Base-by-base conservation (phyloP, 805 yeast genomes). In the Spathaspora gorwiae region DNA sequence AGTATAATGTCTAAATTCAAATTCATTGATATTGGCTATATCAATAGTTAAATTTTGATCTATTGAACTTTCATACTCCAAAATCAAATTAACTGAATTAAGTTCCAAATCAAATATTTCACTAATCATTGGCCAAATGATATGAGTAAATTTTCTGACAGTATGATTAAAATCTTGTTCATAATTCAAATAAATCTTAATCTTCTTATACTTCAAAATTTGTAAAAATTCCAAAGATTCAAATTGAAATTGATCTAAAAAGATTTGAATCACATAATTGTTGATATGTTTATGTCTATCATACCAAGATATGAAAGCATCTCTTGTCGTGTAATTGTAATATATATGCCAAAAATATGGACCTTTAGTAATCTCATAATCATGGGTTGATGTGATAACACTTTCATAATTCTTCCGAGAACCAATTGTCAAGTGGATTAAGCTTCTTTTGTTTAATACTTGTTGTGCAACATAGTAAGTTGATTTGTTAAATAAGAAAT, bases 271-370 rank as follows among this genome's bases (percentile, higher is more conserved):
- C 12, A 40, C 44, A 36, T 40, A 40, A 30, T 40, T 40, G 15
- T 33, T 34, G 7, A 40, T 40, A 27, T 40, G 24, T 13, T 40
- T 27, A 35, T 40, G 44, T 27, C 44, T 13, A 29, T 34, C 44
- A 33, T 33, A 40, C 44, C 44, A 40, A 15, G 38, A 27, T 30
- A 40, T 26, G 39, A 40, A 40, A 26, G 26, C 14, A 40, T 34
- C 39, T 29, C 33, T 26, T 9, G 15, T 29, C 3, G 39, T 33
- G 19, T 40, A 40, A 27, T 40, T 40, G 14, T 40, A 40, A 27
- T 33, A 40, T 3, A 40, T 40, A 30, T 40, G 44, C 44, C 44
- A 40, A 26, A 40, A 40, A 36, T 40, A 40, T 10, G 44, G 44
- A 10, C 44, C 44, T 14, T 35, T 33, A 14, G 44, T 40, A 19